Conservation (phyloP, 108 stramenopile species). For the Skeletonema tropicum region DNA sequence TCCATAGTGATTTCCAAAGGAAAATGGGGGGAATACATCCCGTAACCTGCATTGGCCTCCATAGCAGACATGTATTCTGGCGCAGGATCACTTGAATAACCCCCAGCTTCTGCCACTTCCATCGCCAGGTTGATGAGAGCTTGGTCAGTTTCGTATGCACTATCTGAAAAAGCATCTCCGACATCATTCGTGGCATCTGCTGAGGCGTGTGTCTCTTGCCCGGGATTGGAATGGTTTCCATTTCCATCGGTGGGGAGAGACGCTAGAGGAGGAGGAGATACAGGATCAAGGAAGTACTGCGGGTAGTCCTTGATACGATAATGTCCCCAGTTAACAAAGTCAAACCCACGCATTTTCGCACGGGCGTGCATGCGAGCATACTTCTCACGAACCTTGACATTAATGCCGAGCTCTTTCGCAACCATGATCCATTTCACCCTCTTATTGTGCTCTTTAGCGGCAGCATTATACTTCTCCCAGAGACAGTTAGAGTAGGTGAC, state of each 20-base stretch:
- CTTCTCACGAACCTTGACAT: slow-evolving; percentile 89
- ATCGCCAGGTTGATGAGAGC: not conserved
- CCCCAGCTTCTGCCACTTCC: slow-evolving; percentile 3
- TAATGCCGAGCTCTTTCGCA: slow-evolving; percentile 81
- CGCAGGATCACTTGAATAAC: slow-evolving; percentile 3
- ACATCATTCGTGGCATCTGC: not conserved
- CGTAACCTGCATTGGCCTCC: not conserved
- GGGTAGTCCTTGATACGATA: slow-evolving; percentile 42
- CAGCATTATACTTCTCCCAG: slow-evolving; percentile 87
- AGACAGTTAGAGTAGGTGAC: slow-evolving; percentile 81
- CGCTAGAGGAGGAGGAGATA: not conserved
- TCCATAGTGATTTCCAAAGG: not conserved
- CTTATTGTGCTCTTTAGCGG: slow-evolving; percentile 87
- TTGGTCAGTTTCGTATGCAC: not conserved
- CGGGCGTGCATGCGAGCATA: slow-evolving; percentile 83
- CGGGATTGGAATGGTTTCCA: not conserved
- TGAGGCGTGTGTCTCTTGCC: not conserved
- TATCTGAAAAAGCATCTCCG: not conserved
- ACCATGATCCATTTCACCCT: slow-evolving; percentile 86
- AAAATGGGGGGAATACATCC: not conserved
- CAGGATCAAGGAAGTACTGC: slow-evolving; percentile 31
- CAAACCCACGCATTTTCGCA: slow-evolving; percentile 78
- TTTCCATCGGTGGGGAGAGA: not conserved
- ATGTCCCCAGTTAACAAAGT: slow-evolving; percentile 55
- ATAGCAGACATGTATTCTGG: not conserved